A percentile compares a stretch with the other conserved stretches of the same genome.
Conservation (phyloP, 768 basidiomycete species). For the Podaxis sp. region DNA sequence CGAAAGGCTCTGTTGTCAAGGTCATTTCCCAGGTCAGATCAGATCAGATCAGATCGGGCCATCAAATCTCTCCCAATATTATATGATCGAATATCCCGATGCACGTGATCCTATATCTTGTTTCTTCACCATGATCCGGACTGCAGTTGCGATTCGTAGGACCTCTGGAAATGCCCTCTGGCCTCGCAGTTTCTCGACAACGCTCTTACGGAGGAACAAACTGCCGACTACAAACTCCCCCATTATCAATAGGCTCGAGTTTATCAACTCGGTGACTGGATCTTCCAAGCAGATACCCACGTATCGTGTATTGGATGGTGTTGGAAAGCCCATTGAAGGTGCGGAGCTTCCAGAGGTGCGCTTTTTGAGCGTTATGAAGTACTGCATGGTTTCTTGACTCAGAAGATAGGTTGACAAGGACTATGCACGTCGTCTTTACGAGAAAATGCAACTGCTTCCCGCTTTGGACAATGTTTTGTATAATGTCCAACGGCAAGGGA, state of each 20-base stretch:
- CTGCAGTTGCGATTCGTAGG: conserved; percentile 15
- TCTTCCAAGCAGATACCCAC: conserved; percentile 71
- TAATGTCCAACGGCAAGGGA: conserved; percentile 91
- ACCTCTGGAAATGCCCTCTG: conserved; percentile 4
- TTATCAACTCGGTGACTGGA: conserved; percentile 74
- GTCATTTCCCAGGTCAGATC: background rate
- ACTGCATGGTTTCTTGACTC: background rate
- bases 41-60: conserved; percentile 3
- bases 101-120: conserved; percentile 23
- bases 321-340: conserved; percentile 67
- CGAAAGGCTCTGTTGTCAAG: conserved; percentile 2
- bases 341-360: conserved; percentile 73
- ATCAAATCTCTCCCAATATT: conserved; percentile 8
- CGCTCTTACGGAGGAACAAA: conserved; percentile 15
- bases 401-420: conserved; percentile 56
- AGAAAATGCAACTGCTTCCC: conserved; percentile 76
- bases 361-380: background rate
- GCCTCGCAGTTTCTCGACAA: conserved; percentile 5
- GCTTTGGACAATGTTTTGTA: conserved; percentile 85
- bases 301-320: conserved; percentile 80
- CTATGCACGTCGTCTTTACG: conserved; percentile 69
- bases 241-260: conserved; percentile 64
- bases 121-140: conserved; percentile 31
- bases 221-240: conserved; percentile 50
- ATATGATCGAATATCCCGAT: conserved; percentile 12